phyloP scores from a whole-genome alignment of 2,329 filamentous ascomycete genomes.

The Sclerotinia nivalis region DNA sequence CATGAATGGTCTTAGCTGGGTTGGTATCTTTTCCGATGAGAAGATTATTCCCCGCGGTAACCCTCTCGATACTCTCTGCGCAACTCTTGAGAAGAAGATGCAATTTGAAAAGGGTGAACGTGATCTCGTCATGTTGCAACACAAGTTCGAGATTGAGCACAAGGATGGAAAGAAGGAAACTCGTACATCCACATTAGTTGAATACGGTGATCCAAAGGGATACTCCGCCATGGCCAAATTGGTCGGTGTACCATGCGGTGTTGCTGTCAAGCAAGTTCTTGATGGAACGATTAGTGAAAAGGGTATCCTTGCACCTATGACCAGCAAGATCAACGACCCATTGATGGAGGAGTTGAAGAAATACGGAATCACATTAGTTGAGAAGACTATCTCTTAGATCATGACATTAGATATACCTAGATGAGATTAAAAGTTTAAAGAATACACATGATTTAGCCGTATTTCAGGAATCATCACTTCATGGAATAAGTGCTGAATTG shows the following conservation, averaged over 20 bases:
- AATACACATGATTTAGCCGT: background rate
- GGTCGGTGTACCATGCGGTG: conserved; percentile 73
- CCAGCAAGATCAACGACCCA: conserved; percentile 67
- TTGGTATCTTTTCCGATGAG: conserved; percentile 66
- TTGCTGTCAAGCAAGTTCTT: conserved; percentile 77
- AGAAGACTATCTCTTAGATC: conserved; percentile 57
- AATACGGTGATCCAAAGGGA: conserved; percentile 76
- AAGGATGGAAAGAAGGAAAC: conserved; percentile 77
- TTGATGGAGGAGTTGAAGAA: conserved; percentile 77
- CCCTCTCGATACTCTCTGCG: conserved; percentile 88
- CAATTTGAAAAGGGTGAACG: conserved; percentile 79
- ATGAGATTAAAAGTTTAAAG: conserved; percentile 8
- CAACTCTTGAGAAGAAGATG: conserved; percentile 89
- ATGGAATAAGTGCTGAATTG: background rate
- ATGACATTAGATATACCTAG: conserved; percentile 1
- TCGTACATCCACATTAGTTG: conserved; percentile 75
- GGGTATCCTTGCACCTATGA: conserved; percentile 78
- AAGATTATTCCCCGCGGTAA: conserved; percentile 72
- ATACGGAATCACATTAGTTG: conserved; percentile 71
- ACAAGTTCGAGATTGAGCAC: conserved; percentile 82
- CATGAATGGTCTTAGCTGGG: conserved; percentile 71
- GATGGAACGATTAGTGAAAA: conserved; percentile 71
- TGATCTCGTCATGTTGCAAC: conserved; percentile 78
- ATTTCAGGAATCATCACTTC: background rate
- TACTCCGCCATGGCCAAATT: conserved; percentile 84